phyloP scores from a whole-genome alignment of 805 yeast genomes.

The Cyberlindnera saturnus region DNA sequence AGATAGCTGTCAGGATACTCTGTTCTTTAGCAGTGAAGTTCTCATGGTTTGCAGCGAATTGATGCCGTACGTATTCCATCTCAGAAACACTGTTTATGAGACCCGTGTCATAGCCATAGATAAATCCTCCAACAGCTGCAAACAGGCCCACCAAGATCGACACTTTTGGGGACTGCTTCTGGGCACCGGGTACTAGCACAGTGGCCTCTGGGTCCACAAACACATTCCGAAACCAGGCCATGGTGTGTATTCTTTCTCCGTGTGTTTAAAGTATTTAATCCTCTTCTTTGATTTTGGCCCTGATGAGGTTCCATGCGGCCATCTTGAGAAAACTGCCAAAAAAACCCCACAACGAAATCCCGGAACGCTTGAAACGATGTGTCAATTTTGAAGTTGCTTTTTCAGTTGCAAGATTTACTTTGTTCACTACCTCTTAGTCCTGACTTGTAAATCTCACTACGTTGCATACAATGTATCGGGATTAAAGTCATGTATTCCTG shows the following conservation, averaged over 20 bases:
- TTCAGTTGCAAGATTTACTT: too few species aligned
- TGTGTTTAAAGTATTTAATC: background rate
- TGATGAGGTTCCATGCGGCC: background rate
- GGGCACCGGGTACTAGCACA: conserved; percentile 23
- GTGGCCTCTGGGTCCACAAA: conserved; percentile 13
- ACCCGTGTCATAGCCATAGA: conserved; percentile 90
- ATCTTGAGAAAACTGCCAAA: background rate
- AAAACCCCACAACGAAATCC: too few species aligned
- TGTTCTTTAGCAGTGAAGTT: conserved; percentile 55
- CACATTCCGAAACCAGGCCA: conserved; percentile 14
- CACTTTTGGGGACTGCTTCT: conserved; percentile 46
- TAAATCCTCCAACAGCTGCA: conserved; percentile 87
- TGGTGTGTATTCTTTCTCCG: background rate
- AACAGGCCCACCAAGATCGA: conserved; percentile 71
- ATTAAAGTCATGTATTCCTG: too few species aligned
- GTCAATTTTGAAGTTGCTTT: background rate
- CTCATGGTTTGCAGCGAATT: conserved; percentile 44
- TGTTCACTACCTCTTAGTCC: background rate
- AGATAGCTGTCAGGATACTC: conserved; percentile 70
- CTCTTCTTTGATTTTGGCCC: background rate
- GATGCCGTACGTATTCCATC: conserved; percentile 57
- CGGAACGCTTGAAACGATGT: too few species aligned
- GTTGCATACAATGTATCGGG: too few species aligned
- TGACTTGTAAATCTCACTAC: background rate
- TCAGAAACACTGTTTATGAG: conserved; percentile 72